Evolutionary conservation across 2,329 filamentous ascomycete genomes (phyloP), one percentile per base, ranked within the genome.

Genomic region (Huntiella moniliformis): DNA sequence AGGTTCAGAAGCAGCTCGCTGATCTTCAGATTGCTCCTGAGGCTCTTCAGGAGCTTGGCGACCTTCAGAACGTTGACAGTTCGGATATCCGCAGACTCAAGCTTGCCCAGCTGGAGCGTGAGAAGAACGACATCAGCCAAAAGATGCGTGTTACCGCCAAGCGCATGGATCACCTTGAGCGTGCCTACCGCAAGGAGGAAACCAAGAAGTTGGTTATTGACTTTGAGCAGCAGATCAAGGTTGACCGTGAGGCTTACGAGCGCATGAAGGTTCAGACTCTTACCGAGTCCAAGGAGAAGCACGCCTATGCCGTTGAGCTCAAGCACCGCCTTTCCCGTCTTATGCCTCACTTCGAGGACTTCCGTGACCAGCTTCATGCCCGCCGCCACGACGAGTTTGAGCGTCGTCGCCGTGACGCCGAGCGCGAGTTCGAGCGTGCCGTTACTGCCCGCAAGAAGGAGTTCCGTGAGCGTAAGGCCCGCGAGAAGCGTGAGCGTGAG

Each of bases 61-160:
- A 95, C 56, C 70, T 95, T 46, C 80, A 91, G 51, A 83, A 83
- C 53, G 73, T 95, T 48, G 87, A 96, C 63, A 83, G 79, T 61
- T 86, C 85, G 62, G 79, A 81, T 52, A 82, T 98, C 55, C 87
- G 91, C 60, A 81, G 83, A 54, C 81, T 98, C 67, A 96, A 96
- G 71, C 74, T 98, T 48, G 82, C 84, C 51, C 88, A 94, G 63
- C 75, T 98, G 8, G 91, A 96, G 67, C 87, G 88, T 56, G 91
- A 96, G 70, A 98, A 96, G 79, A 93, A 88, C 58, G 86, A 91
- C 58, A 78, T 95, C 54, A 84, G 82, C 52, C 86, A 95, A 65
- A 85, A 82, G 60, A 75, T 96, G 45, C 80, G 86, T 56, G 77
- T 93, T 56, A 92, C 87, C 50, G 85, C 82, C 61, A 96, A 95